Percentiles rank a stretch among this genome's conserved stretches.
These are phyloP conservation scores for Trichoderma oligosporum DNA, from an alignment of 2,329 filamentous ascomycete genomes.

Conservation along the genomic window DNA sequence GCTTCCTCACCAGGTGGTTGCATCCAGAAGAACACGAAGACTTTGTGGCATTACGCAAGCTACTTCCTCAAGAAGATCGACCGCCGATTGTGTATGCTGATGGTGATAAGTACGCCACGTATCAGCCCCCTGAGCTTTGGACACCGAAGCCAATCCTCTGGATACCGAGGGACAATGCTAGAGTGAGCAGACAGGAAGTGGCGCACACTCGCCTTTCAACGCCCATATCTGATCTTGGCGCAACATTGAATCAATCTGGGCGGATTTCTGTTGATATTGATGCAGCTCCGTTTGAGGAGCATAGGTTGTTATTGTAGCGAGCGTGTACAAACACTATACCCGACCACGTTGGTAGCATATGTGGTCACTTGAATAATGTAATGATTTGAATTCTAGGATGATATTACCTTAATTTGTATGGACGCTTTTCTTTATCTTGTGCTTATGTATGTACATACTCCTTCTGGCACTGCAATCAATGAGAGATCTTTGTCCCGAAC, in stretches of 20 bases:
- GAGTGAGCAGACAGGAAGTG: conserved; percentile 74
- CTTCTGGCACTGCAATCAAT: too few relatives aligned
- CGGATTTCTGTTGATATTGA: conserved; percentile 36
- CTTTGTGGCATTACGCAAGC: conserved; percentile 64
- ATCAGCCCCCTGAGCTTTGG: conserved; percentile 63
- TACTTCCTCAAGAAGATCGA: conserved; percentile 58
- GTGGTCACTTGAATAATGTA: not conserved
- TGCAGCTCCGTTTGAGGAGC: conserved; percentile 36
- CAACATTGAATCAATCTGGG: conserved; percentile 34
- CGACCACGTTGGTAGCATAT: not conserved
- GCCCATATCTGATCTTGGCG: conserved; percentile 65
- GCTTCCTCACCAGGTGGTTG: conserved; percentile 63
- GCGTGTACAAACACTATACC: conserved; percentile 8
- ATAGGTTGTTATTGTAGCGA: conserved; percentile 39
- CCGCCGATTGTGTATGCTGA: conserved; percentile 46
- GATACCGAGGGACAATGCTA: conserved; percentile 73
- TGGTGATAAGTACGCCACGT: conserved; percentile 58
- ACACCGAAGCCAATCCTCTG: conserved; percentile 66
- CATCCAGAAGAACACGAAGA: conserved; percentile 74
- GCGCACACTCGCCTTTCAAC: conserved; percentile 67
- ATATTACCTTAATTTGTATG: too few relatives aligned
- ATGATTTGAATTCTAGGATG: not conserved
- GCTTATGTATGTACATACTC: too few relatives aligned
- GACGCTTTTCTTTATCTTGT: not conserved
- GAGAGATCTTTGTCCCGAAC: too few relatives aligned